These are phyloP conservation scores for Geranomyces variabilis DNA, from an alignment of 192 early-diverging fungal species.

Conservation along the genomic window DNA sequence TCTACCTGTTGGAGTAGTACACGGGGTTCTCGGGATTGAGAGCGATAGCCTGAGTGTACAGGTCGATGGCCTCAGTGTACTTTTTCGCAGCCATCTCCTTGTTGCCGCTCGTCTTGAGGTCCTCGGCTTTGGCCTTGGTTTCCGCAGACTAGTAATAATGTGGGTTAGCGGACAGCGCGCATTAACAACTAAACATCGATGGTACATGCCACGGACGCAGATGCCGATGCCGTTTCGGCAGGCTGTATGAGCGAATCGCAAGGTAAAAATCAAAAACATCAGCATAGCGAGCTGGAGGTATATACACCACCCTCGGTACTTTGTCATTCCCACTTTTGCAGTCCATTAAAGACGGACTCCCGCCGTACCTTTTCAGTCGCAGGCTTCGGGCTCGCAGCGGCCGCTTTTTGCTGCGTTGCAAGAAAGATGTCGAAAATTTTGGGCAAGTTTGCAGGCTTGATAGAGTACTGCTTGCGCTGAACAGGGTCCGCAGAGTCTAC, in stretches of 20 bases:
- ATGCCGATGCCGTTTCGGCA: too few relatives aligned
- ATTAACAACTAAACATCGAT: too few relatives aligned
- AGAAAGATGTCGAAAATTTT: constrained; percentile 91
- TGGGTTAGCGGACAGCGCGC: too few relatives aligned
- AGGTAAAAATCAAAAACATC: too few relatives aligned
- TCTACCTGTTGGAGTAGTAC: constrained; percentile 93
- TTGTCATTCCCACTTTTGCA: too few relatives aligned
- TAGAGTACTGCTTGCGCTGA: constrained; percentile 70
- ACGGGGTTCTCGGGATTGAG: constrained; percentile 83
- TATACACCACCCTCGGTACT: too few relatives aligned
- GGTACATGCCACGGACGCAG: too few relatives aligned
- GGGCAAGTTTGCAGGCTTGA: constrained; percentile 82
- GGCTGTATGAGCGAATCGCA: too few relatives aligned
- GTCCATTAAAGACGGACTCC: background rate
- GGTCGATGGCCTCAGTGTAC: constrained; percentile 79
- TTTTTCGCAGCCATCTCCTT: constrained; percentile 81
- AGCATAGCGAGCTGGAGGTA: too few relatives aligned
- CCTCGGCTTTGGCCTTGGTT: constrained; percentile 82
- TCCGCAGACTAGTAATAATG: background rate
- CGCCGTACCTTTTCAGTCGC: constrained; percentile 11
- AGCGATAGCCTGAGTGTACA: constrained; percentile 92
- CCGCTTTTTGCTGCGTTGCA: constrained; percentile 74
- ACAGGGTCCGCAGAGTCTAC: constrained; percentile 74
- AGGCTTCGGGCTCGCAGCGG: background rate
- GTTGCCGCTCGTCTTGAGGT: constrained; percentile 89